A percentile compares a stretch with the other conserved stretches of the same genome.
Conservation (phyloP, 768 basidiomycete genomes). For the Tulasnella sp. region DNA sequence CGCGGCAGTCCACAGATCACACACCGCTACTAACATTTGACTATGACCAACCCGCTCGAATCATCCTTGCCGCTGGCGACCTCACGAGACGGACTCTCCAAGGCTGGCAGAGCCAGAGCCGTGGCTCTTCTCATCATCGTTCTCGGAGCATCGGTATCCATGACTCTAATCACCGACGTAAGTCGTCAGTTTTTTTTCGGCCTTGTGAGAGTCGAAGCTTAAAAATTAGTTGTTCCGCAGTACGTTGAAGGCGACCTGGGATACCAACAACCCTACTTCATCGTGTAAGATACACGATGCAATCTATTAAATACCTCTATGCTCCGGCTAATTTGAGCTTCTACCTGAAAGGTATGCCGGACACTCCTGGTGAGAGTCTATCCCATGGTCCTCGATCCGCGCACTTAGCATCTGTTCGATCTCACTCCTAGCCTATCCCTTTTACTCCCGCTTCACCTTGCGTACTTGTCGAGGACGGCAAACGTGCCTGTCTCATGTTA, state of each 20-base stretch:
- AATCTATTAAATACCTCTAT: background rate
- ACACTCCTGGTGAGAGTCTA: conserved; percentile 8
- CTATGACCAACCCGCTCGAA: background rate
- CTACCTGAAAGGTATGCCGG: background rate
- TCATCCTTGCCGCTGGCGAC: background rate
- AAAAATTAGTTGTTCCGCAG: conserved; percentile 33
- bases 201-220: background rate
- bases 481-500: conserved; percentile 44
- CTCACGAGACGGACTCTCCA: background rate
- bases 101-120: conserved; percentile 40
- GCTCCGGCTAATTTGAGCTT: background rate
- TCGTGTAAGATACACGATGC: conserved; percentile 51
- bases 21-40: background rate
- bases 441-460: conserved; percentile 77
- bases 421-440: conserved; percentile 43
- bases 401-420: conserved; percentile 45
- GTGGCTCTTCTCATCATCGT: conserved; percentile 49
- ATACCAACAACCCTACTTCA: conserved; percentile 82
- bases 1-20: background rate
- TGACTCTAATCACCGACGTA: background rate
- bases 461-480: conserved; percentile 50
- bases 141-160: conserved; percentile 34
- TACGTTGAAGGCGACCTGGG: conserved; percentile 69
- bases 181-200: background rate
- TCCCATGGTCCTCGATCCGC: no score